Evolutionary conservation across 306 rosid genomes (phyloP), one percentile per base, ranked within the genome.

Genomic region (Arachis stenosperma): DNA sequence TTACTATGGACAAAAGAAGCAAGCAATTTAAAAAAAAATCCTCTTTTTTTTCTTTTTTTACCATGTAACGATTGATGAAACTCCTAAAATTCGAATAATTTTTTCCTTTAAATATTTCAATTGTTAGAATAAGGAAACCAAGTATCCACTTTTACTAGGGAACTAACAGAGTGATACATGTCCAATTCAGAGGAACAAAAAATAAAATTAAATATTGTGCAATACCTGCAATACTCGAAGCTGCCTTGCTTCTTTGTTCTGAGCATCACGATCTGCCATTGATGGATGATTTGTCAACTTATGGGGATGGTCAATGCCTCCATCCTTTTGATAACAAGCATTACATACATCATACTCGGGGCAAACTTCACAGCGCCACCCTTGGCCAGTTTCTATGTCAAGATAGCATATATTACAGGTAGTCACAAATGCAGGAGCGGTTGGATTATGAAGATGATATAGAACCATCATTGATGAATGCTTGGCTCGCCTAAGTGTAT

Each of bases 381-480:
- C 98, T 84, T 95, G 99, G 50, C 98, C 98, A 68, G 96, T 90
- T 83, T 91, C 99, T 70, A 91, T 87, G 78, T 95, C 99, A 47
- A 90, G 90, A 84, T 71, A 84, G 72, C 99, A 95, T 75, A 84
- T 73, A 71, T 77, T 90, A 85, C 98, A 95, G 5, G 88, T 83
- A 54, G 82, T 86, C 64, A 91, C 98, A 81, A 91, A 91, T 39
- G 98, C 97, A 62, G 97, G 98, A 70, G 99, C 98, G 9, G 99
- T 95, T 68, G 99, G 98, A 84, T 95, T 95, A 81, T 91, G 97
- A 79, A 95, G 99, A 90, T 95, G 99, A 82, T 95, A 88, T 65
- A 95, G 96, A 69, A 95, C 91, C 99, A 95, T 95, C 98, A 95
- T 95, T 8, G 99, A 95, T 15, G 99, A 95, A 84, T 95, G 99